A percentile compares a stretch with the other conserved stretches of the same genome.
phyloP scores from a whole-genome alignment of 305 asterid species.

The Euphrasia arctica region DNA sequence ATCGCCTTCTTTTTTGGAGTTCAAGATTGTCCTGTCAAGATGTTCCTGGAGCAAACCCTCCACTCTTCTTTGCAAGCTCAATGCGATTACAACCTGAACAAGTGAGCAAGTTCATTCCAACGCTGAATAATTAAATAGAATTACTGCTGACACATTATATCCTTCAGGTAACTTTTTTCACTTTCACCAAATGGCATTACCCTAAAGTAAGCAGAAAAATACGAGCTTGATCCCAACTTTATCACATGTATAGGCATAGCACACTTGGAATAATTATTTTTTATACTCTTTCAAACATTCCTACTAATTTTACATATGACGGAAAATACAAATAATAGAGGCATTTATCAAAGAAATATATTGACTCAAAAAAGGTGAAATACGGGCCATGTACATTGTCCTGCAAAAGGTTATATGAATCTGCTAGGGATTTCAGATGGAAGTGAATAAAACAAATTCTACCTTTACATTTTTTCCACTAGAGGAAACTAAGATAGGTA shows the following conservation, averaged over 20 bases:
- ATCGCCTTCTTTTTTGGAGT: slow-evolving; percentile 36
- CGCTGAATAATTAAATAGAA: slow-evolving; percentile 17
- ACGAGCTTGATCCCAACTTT: background rate
- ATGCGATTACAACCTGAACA: slow-evolving; percentile 82
- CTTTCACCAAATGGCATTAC: background rate
- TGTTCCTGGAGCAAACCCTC: slow-evolving; percentile 98
- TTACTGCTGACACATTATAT: slow-evolving; percentile 22
- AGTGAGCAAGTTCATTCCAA: slow-evolving; percentile 24
- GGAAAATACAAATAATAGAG: background rate
- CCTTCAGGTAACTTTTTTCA: background rate
- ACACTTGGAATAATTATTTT: background rate
- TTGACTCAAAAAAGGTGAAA: background rate
- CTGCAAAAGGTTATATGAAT: background rate
- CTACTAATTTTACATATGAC: background rate
- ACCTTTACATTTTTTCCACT: slow-evolving; percentile 11
- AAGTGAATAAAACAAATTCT: slow-evolving; percentile 6
- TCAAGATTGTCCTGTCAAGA: slow-evolving; percentile 70
- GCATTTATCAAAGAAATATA: background rate
- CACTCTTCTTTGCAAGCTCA: slow-evolving; percentile 97
- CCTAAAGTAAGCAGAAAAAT: background rate
- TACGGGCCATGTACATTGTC: background rate
- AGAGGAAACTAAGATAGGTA: background rate
- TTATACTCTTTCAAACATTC: background rate
- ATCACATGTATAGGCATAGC: background rate
- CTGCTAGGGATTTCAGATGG: background rate